These are phyloP conservation scores for Schoenoplectus triqueter DNA, from an alignment of 202 grass and related monocot genomes.

Conservation along the genomic window DNA sequence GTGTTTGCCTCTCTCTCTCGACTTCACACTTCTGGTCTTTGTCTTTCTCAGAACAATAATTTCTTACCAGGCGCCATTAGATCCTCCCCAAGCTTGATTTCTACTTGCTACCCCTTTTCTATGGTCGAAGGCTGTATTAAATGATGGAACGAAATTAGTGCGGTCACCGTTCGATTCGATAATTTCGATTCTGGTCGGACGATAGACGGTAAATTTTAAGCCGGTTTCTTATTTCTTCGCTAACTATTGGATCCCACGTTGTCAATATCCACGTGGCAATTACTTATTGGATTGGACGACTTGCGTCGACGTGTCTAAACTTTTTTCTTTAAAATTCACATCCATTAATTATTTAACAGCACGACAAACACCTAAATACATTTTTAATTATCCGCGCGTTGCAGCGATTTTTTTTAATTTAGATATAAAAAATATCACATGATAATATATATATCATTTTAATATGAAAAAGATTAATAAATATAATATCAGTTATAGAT, in stretches of 20 bases:
- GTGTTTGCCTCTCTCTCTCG: not conserved
- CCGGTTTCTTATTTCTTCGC: not conserved
- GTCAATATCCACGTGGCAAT: not conserved
- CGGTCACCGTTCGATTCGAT: not conserved
- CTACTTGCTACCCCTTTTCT: not conserved
- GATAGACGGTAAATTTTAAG: not conserved
- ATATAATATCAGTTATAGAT: too few relatives aligned
- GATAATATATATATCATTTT: too few relatives aligned
- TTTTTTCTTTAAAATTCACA: too few relatives aligned
- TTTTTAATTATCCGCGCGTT: too few relatives aligned
- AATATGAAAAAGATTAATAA: too few relatives aligned
- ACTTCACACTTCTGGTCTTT: not conserved
- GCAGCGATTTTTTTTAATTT: too few relatives aligned
- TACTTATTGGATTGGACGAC: not conserved
- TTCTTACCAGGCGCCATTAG: slow-evolving; percentile 3
- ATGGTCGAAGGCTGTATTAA: not conserved
- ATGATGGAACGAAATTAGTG: not conserved
- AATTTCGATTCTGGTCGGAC: not conserved
- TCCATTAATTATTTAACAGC: too few relatives aligned
- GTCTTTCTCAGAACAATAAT: not conserved
- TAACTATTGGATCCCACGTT: slow-evolving; percentile 2
- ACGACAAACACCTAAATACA: too few relatives aligned
- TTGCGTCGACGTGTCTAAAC: slow-evolving; percentile 29
- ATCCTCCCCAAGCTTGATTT: not conserved
- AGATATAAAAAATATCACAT: too few relatives aligned